A percentile compares a stretch with the other conserved stretches of the same genome.
Conservation (phyloP, 2,329 filamentous ascomycete species). For the Penicillium aurantiogriseum region DNA sequence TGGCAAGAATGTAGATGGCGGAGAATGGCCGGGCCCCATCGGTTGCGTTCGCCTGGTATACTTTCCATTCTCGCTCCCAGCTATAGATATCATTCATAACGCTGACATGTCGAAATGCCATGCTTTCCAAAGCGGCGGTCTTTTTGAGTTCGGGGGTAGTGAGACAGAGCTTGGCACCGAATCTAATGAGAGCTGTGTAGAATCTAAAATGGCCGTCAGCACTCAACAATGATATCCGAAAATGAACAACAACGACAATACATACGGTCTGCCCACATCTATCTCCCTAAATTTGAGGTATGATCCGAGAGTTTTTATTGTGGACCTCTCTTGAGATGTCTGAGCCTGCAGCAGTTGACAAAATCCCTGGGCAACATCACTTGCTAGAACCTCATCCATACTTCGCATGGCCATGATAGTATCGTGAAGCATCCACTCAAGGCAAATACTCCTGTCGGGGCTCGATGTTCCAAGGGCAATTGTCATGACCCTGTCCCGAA, state of each 20-base stretch:
- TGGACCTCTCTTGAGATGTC: constrained; percentile 13
- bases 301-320: constrained; percentile 13
- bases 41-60: constrained; percentile 9
- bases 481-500: constrained; percentile 12
- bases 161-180: constrained; percentile 16
- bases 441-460: constrained; percentile 5
- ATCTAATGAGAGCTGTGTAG: constrained; percentile 20
- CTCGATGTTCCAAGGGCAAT: constrained; percentile 7
- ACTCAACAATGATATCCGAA: background rate
- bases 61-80: constrained; percentile 22
- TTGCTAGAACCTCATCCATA: constrained; percentile 11
- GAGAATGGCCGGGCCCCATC: constrained; percentile 20
- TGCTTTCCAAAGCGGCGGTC: constrained; percentile 11
- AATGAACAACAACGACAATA: background rate
- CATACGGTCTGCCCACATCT: constrained; percentile 18
- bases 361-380: constrained; percentile 17
- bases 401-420: constrained; percentile 12
- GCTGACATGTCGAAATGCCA: constrained; percentile 18
- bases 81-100: constrained; percentile 23
- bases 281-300: constrained; percentile 18
- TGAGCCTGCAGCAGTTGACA: constrained; percentile 16
- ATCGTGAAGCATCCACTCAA: constrained; percentile 21
- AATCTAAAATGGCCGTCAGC: constrained; percentile 8
- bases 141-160: constrained; percentile 5
- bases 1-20: constrained; percentile 16